phyloP scores from a whole-genome alignment of 2,329 filamentous ascomycete species.

The Macrophomina phaseolina region DNA sequence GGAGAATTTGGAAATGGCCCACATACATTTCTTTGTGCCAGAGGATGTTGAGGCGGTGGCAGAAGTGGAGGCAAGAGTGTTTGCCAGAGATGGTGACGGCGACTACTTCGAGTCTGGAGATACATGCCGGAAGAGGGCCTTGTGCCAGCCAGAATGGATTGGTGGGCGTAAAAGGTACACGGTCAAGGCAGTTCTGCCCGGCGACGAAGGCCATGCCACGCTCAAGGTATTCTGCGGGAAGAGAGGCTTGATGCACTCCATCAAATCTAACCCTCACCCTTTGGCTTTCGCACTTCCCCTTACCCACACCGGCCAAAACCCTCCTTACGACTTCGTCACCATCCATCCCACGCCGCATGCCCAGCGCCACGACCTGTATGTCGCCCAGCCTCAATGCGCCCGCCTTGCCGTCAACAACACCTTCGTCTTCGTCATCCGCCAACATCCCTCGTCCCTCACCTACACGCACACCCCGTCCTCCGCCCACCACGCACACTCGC shows the following conservation, averaged over 20 bases:
- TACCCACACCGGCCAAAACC: conserved; percentile 88
- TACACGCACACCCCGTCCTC: conserved; percentile 36
- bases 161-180: conserved; percentile 88
- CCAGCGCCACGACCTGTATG: conserved; percentile 95
- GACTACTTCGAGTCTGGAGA: conserved; percentile 95
- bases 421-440: conserved; percentile 94
- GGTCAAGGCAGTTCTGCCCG: conserved; percentile 87
- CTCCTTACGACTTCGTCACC: conserved; percentile 89
- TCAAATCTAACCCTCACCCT: conserved; percentile 93
- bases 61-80: conserved; percentile 85
- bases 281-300: conserved; percentile 90
- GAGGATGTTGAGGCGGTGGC: conserved; percentile 89
- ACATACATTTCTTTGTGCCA: conserved; percentile 86
- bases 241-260: conserved; percentile 94
- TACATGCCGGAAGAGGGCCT: conserved; percentile 78
- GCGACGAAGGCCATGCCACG: conserved; percentile 86
- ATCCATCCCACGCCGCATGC: conserved; percentile 96
- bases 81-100: conserved; percentile 82
- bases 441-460: conserved; percentile 75
- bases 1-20: conserved; percentile 91
- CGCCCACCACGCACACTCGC: conserved; percentile 36
- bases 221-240: conserved; percentile 94
- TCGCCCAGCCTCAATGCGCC: conserved; percentile 92
- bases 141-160: conserved; percentile 92
- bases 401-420: conserved; percentile 92